Evolutionary conservation across 768 basidiomycete genomes (phyloP), one percentile per base, ranked within the genome.

Genomic region (Lactifluus hygrophoroides): DNA sequence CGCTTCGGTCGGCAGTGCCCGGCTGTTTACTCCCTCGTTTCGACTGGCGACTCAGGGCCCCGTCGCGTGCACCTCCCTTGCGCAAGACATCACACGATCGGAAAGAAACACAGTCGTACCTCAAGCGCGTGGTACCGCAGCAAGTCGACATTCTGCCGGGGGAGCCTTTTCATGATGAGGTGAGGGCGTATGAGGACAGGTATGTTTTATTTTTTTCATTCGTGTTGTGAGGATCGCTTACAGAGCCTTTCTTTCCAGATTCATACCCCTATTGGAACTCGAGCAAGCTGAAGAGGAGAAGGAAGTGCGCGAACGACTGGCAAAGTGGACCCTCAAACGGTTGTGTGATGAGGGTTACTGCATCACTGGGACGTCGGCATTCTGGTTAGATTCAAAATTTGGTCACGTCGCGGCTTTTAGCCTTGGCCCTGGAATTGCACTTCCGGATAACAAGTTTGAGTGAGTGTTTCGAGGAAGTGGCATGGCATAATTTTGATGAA

Each of bases 371-470:
- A 71, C 91, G 23, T 76, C 71, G 16, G 88, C 80, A 0, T 91
- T 78, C 66, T 90, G 86, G 88, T 68, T 85, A 38, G 76, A 82
- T 56, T 80, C 76, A 23, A 78, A 80, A 55, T 84, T 80, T 68
- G 86, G 84, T 0, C 78, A 79, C 1, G 77, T 86, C 6, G 89
- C 87, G 0, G 76, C 77, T 3, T 91, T 93, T 65, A 67, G 71
- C 0, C 67, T 83, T 0, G 83, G 88, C 32, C 81, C 88, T 17
- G 86, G 88, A 1, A 63, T 83, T 2, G 66, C 70, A 13, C 72
- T 93, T 5, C 84, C 83, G 0, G 80, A 82, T 38, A 80, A 89
- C 67, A 77, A 78, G 56, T 86, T 93, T 61, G 82, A 83, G 90
- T 90, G 65, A 66, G 82, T 63, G 13, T 28, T 13, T 49, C 32